phyloP scores from a whole-genome alignment of 495 filamentous ascomycete species.

The Penicillium alfredii region DNA sequence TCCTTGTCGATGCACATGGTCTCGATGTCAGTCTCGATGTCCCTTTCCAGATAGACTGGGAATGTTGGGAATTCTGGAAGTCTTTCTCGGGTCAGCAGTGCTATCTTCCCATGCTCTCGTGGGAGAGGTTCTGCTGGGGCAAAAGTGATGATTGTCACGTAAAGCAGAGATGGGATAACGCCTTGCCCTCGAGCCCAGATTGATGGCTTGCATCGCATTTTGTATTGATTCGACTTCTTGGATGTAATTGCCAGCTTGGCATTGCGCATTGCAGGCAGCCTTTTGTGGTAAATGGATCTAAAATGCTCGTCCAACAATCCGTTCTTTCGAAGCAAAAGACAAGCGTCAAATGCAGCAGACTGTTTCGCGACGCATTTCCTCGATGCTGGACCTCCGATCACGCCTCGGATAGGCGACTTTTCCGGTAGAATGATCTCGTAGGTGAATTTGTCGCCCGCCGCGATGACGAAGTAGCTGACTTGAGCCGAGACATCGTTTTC shows the following conservation, averaged over 20 bases:
- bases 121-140: conserved; percentile 51
- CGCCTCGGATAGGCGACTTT: conserved; percentile 61
- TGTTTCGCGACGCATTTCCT: conserved; percentile 80
- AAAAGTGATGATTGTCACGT: conserved; percentile 59
- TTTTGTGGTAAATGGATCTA: conserved; percentile 64
- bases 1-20: conserved; percentile 30
- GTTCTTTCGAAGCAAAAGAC: conserved; percentile 59
- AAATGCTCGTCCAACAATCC: conserved; percentile 68
- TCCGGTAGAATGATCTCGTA: conserved; percentile 82
- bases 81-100: conserved; percentile 62
- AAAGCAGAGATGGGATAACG: conserved; percentile 51
- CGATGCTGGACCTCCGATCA: conserved; percentile 52
- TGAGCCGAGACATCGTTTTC: conserved; percentile 48
- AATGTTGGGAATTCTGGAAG: conserved; percentile 65
- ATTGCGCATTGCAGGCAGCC: conserved; percentile 80
- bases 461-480: conserved; percentile 57
- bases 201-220: conserved; percentile 70
- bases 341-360: conserved; percentile 84
- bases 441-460: conserved; percentile 54
- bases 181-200: conserved; percentile 60
- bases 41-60: conserved; percentile 59
- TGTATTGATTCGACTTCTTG: conserved; percentile 67
- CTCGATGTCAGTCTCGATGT: conserved; percentile 53
- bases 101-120: conserved; percentile 55
- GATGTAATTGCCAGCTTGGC: conserved; percentile 77